Conservation (phyloP, 768 basidiomycete species). For the Mycena latifolia region DNA sequence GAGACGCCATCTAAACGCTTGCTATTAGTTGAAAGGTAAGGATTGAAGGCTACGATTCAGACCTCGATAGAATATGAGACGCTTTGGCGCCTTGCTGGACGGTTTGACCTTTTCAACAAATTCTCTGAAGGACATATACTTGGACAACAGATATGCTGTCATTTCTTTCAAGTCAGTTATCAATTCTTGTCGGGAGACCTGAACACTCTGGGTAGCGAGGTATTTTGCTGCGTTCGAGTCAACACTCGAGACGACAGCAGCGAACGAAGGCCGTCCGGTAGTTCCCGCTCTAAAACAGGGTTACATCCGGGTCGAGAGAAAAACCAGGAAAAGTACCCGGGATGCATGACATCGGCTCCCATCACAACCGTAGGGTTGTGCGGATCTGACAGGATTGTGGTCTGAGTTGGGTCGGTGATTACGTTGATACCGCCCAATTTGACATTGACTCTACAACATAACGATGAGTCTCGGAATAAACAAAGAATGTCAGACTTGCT, state of each 20-base stretch:
- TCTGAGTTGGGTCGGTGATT: conserved; percentile 75
- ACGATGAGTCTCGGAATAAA: conserved; percentile 10
- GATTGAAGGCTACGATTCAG: conserved; percentile 16
- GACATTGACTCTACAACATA: conserved; percentile 74
- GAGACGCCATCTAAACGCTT: conserved; percentile 67
- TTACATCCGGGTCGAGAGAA: conserved; percentile 64
- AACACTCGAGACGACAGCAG: conserved; percentile 83
- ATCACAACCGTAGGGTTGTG: conserved; percentile 83
- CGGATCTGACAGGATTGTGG: conserved; percentile 74
- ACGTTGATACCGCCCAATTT: conserved; percentile 89
- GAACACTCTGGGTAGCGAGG: conserved; percentile 69
- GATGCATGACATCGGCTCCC: conserved; percentile 60
- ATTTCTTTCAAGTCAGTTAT: conserved; percentile 79
- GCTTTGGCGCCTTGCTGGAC: conserved; percentile 61
- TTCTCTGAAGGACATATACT: conserved; percentile 69
- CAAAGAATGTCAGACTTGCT: conserved; percentile 59
- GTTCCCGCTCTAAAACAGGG: conserved; percentile 77
- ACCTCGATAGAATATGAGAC: conserved; percentile 86
- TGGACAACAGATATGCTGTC: conserved; percentile 48
- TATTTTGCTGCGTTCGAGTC: conserved; percentile 84
- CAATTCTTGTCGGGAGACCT: conserved; percentile 78
- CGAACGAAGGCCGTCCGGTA: conserved; percentile 81
- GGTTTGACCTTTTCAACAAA: conserved; percentile 62
- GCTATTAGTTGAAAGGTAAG: conserved; percentile 17
- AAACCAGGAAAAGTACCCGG: conserved; percentile 20